Percentiles rank a stretch among this genome's conserved stretches.
phyloP scores from a whole-genome alignment of 2,329 filamentous ascomycete species.

The Aschersonia sp. region DNA sequence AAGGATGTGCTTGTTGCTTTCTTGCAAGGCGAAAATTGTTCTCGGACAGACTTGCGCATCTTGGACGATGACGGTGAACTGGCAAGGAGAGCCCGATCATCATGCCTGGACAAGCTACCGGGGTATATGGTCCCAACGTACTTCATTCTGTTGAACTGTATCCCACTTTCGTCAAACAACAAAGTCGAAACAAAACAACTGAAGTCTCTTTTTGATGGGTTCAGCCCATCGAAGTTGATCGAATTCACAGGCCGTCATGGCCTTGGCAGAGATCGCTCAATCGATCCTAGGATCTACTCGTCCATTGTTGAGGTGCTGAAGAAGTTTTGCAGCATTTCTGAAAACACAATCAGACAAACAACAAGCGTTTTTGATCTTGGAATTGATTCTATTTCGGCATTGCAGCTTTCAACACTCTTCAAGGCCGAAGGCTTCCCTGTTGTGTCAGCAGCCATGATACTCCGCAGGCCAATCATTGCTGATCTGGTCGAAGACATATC shows the following conservation, averaged over 20 bases:
- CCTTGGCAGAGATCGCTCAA: slow-evolving; percentile 12
- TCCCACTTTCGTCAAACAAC: slow-evolving; percentile 80
- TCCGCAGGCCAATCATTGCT: slow-evolving; percentile 42
- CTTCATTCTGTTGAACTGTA: slow-evolving; percentile 52
- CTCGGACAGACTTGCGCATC: slow-evolving; percentile 7
- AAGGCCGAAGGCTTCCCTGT: slow-evolving; percentile 45
- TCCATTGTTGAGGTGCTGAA: slow-evolving; percentile 39
- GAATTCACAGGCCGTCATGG: slow-evolving; percentile 25
- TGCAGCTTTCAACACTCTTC: slow-evolving; percentile 51
- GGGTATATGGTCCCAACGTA: slow-evolving; percentile 87
- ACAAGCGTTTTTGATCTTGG: slow-evolving; percentile 76
- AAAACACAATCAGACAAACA: slow-evolving; percentile 28
- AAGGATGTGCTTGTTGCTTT: slow-evolving; percentile 78
- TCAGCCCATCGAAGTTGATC: slow-evolving; percentile 49
- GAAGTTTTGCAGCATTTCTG: slow-evolving; percentile 31
- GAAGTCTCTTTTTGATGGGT: slow-evolving; percentile 45
- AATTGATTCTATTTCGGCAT: slow-evolving; percentile 74
- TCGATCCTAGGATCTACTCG: slow-evolving; percentile 21
- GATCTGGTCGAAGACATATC: slow-evolving; percentile 28
- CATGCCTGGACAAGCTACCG: slow-evolving; percentile 58
- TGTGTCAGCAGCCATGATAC: slow-evolving; percentile 50
- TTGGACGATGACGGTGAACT: slow-evolving; percentile 20
- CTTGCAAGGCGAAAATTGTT: slow-evolving; percentile 20
- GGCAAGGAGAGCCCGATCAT: slow-evolving; percentile 33
- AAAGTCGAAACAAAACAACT: slow-evolving; percentile 68